Conservation (phyloP, 352 stramenopile genomes). For the Phytopythium cucurbitacearum region DNA sequence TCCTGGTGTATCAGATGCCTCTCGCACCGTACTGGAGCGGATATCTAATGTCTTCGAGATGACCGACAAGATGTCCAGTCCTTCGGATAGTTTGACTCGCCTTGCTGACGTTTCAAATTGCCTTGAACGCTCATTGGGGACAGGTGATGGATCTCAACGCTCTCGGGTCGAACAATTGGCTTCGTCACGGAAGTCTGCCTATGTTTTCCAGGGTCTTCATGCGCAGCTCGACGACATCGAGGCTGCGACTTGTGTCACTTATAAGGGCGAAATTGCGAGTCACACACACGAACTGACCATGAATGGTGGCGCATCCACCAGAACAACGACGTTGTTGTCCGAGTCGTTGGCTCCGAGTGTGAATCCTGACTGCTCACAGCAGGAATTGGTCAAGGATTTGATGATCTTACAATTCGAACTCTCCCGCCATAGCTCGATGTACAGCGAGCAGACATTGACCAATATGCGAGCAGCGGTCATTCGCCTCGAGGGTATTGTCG, state of each 20-base stretch:
- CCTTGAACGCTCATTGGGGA: no score
- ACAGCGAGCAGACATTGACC: background rate
- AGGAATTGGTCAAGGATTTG: background rate
- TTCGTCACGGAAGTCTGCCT: background rate
- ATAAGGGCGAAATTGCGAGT: background rate
- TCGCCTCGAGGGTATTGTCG: background rate
- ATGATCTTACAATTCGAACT: constrained; percentile 1
- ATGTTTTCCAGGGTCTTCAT: background rate
- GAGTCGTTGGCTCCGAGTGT: no score
- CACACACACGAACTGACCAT: background rate
- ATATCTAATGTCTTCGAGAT: no score
- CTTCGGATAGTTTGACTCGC: no score
- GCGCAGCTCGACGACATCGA: background rate
- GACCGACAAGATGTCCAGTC: no score
- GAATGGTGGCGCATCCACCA: background rate
- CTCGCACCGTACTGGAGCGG: no score
- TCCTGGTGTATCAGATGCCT: no score
- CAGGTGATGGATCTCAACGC: background rate
- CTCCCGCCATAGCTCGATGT: background rate
- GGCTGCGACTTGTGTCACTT: background rate
- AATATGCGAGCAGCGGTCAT: background rate
- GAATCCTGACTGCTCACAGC: background rate
- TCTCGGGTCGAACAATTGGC: background rate
- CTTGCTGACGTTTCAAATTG: no score
- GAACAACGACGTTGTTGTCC: background rate